A percentile compares a stretch with the other conserved stretches of the same genome.
Evolutionary conservation across 495 filamentous ascomycete species (phyloP).

Genomic region (Trichoderma gamsii): DNA sequence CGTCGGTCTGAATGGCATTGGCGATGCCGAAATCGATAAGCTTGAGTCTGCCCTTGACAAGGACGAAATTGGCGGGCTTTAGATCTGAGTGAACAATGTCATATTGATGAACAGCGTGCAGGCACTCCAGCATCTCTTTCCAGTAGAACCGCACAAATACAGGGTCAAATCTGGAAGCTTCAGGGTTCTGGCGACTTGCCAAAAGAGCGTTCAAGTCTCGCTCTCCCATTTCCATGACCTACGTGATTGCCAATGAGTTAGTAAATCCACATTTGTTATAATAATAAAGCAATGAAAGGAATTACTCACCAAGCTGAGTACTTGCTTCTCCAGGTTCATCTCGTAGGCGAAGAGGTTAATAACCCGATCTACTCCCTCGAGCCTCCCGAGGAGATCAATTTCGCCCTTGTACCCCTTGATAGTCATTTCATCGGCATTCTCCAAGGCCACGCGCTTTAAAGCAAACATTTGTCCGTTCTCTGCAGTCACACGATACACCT

Average conservation of each 20-base stretch:
- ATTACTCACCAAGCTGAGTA: slow-evolving; percentile 66
- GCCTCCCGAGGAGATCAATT: slow-evolving; percentile 80
- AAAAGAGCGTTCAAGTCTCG: slow-evolving; percentile 89
- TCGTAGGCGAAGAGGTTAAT: slow-evolving; percentile 89
- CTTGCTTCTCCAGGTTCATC: slow-evolving; percentile 80
- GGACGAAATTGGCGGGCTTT: slow-evolving; percentile 90
- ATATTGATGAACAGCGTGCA: slow-evolving; percentile 75
- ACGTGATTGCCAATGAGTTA: slow-evolving; percentile 2
- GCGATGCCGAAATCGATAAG: slow-evolving; percentile 96
- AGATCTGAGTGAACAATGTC: slow-evolving; percentile 96
- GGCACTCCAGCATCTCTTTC: slow-evolving; percentile 98
- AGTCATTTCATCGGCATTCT: slow-evolving; percentile 77
- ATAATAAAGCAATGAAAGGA: slow-evolving; percentile 17
- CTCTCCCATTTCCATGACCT: slow-evolving; percentile 97
- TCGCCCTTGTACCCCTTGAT: slow-evolving; percentile 92
- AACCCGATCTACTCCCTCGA: slow-evolving; percentile 79
- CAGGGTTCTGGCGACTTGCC: slow-evolving; percentile 56
- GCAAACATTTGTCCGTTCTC: slow-evolving; percentile 94
- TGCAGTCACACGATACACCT: slow-evolving; percentile 94
- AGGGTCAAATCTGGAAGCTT: slow-evolving; percentile 72
- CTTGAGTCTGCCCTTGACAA: slow-evolving; percentile 78
- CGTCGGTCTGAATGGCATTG: slow-evolving; percentile 85
- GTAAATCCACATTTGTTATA: slow-evolving; percentile 12
- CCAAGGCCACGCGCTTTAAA: slow-evolving; percentile 84
- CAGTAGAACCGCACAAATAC: slow-evolving; percentile 94